phyloP scores from a whole-genome alignment of 305 asterid species.

The Stenogyne calaminthoides region DNA sequence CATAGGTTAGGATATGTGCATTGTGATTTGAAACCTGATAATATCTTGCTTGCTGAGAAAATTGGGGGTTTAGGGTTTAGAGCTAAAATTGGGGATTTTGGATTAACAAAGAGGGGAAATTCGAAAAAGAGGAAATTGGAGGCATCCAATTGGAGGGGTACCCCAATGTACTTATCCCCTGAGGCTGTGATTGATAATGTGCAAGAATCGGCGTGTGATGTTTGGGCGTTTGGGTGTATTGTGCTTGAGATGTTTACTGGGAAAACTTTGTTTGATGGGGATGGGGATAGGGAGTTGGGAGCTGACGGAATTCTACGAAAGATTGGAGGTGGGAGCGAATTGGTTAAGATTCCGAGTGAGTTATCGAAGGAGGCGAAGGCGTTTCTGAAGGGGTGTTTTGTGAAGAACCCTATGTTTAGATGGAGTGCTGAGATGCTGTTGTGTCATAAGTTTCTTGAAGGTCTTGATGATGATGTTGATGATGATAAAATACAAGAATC shows the following conservation, averaged over 20 bases:
- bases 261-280: neutral
- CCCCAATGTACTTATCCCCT: neutral
- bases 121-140: too few species aligned
- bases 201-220: neutral
- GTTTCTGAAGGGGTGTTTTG: neutral
- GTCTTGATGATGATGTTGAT: neutral
- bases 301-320: neutral
- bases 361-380: neutral
- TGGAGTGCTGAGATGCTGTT: neutral
- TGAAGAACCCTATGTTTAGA: neutral
- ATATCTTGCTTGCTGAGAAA: too few species aligned
- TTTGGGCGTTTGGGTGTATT: neutral
- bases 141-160: neutral
- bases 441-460: neutral
- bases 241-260: neutral
- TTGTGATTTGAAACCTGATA: too few species aligned
- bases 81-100: too few species aligned
- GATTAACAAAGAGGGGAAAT: too few species aligned
- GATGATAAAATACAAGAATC: neutral
- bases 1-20: too few species aligned
- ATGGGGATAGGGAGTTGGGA: neutral
- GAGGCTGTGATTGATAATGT: neutral
- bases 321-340: neutral
- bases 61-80: too few species aligned
- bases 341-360: neutral